Evolutionary conservation across 2,329 filamentous ascomycete genomes (phyloP), one percentile per base, ranked within the genome.

Genomic region (Cladorrhinum sp.): DNA sequence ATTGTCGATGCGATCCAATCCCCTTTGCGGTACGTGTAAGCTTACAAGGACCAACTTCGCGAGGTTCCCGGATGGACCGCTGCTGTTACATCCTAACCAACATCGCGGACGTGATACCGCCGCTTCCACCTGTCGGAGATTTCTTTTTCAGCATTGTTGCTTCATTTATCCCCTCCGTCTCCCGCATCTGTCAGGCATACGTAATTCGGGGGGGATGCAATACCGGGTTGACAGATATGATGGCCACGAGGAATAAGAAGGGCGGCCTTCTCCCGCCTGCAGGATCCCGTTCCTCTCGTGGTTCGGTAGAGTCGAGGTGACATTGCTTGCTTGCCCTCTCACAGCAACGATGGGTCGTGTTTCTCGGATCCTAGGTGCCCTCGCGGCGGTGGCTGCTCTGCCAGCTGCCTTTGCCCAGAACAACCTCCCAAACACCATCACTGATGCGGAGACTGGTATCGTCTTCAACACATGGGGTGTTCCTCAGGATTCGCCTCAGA

Each of bases 381-480:
- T 70, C 16, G 65, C 64, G 58, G 65, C 65, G 49, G 64, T 60
- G 20, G 67, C 65, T 46, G 68, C 66, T 53, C 33, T 68, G 61
- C 65, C 67, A 48, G 65, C 64, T 36, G 57, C 64, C 33, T 48
- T 67, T n/a, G 69, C 67, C 21, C 71, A 73, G 62, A 65, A 65
- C 42, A 62, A 65, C 21, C 55, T 33, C 1, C 64, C 74, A 1
- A 68, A 67, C 12, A 69, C 71, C n/a, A 79, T 76, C 66, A 80
- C 73, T 2, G 79, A 82, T 57, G 70, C 74, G 48, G 72, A 72
- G 42, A 82, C 81, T 7, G 80, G 80, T 21, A 83, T 84, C 65
- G 73, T 71, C 50, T 83, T 84, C 70, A 79, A 80, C 67, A 80
- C 80, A 46, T 82, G 79, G 72, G 73, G 71, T 5, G 74, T 80